These are phyloP conservation scores for Fusarium sp. DNA, from an alignment of 2,329 filamentous ascomycete species.

Conservation along the genomic window DNA sequence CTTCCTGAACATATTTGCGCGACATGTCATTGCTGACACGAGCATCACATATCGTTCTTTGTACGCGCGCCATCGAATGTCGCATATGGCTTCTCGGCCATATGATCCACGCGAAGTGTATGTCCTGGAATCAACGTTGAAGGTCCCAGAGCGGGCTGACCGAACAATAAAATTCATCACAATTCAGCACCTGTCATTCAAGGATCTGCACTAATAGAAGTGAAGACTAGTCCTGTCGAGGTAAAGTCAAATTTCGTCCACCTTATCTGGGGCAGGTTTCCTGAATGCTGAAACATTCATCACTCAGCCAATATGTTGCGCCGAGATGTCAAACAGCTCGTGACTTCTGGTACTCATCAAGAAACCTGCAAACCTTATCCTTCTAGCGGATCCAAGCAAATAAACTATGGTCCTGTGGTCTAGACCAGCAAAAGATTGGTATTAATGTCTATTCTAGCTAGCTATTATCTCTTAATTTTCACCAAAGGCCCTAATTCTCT, in stretches of 20 bases:
- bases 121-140: slow-evolving; percentile 11
- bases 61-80: neutral
- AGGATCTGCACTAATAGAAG: slow-evolving; percentile 28
- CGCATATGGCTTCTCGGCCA: neutral
- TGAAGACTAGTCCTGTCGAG: slow-evolving; percentile 15
- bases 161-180: neutral
- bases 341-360: slow-evolving; percentile 3
- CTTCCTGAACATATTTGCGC: neutral
- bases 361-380: slow-evolving; percentile 10
- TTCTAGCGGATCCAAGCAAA: neutral
- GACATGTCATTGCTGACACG: neutral
- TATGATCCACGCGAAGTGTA: slow-evolving; percentile 1
- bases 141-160: slow-evolving; percentile 1
- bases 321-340: neutral
- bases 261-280: slow-evolving; percentile 4
- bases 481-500: neutral
- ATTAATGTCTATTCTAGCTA: neutral
- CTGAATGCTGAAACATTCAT: slow-evolving; percentile 18
- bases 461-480: neutral
- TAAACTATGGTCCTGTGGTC: neutral
- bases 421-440: neutral
- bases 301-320: neutral
- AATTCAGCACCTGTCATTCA: slow-evolving; percentile 16
- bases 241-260: slow-evolving; percentile 19
- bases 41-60: neutral